Base-by-base conservation (phyloP, 192 early-diverging fungal genomes). In the Entophlyctis luteolus region DNA sequence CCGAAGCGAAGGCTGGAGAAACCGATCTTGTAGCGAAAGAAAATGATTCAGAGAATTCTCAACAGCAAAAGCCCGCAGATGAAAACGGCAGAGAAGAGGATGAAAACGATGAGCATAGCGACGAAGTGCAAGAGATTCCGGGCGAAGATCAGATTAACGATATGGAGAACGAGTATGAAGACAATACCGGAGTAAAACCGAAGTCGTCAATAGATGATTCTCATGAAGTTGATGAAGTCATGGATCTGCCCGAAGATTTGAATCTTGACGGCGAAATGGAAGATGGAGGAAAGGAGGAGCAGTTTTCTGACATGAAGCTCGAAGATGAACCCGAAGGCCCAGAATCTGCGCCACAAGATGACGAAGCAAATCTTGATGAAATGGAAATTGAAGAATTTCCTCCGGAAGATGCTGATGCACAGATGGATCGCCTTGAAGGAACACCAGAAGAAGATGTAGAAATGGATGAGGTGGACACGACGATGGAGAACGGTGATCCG, bases 161-260 rank as follows among this genome's bases (percentile, higher is more conserved):
- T 5, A 65, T 69, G 49, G 59, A 59, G 8, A 73, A 77, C 32
- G 72, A 83, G 18, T 70, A 67, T 55, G 81, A 84, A 59, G 81
- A 84, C 12, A 76, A 68, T 37, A 74, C 79, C 46, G 77, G 75
- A 8, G 34, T 80, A 10, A 78, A 82, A 36, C 65, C 75, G 0
- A 81, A 77, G 65, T 66, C 63, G 8, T 53, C 50, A 14, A 66
- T 66, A 31, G 63, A 66, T 10, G 63, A 66, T 12, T 59, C 62
- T 4, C 37, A 73, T 12, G 49, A 66, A 39, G 80, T 82, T 42
- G 87, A 88, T 72, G 89, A 89, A 3, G 88, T 91, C 47, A 88
- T 84, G 29, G 88, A 92, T 36, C 71, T 93, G 28, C 90, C 90
- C 8, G 91, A 93, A 34, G 84, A 92, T 45, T 55, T 93, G 77